Evolutionary conservation across 2,329 filamentous ascomycete genomes (phyloP).

Genomic region (Pseudogymnoascus sp.): DNA sequence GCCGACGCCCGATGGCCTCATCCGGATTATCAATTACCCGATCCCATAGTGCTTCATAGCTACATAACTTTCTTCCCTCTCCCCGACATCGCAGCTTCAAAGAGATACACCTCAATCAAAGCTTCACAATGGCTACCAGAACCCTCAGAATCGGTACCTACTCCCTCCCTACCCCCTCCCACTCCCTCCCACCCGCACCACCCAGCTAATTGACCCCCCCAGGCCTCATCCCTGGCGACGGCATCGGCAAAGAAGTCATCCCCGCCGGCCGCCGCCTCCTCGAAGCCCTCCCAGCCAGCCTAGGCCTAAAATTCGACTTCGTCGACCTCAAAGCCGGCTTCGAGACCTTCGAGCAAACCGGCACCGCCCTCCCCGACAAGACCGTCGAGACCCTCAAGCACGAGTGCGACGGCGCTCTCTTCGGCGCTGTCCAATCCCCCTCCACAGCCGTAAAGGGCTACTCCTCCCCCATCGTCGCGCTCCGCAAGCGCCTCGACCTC

Average conservation of each 20-base stretch:
- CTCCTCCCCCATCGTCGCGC: constrained; percentile 90
- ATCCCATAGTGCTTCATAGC: background rate
- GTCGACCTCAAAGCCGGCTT: constrained; percentile 88
- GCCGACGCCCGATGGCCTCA: background rate
- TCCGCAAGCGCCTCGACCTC: constrained; percentile 88
- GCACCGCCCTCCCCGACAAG: constrained; percentile 77
- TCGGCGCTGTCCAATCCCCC: constrained; percentile 91
- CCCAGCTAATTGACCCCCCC: constrained; percentile 8
- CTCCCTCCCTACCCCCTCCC: background rate
- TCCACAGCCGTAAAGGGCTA: constrained; percentile 87
- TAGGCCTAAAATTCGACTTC: constrained; percentile 90
- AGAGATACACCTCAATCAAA: background rate
- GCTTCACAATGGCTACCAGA: constrained; percentile 48
- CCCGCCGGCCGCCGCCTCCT: constrained; percentile 85
- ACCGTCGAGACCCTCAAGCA: constrained; percentile 82
- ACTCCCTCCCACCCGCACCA: background rate
- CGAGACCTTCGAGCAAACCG: constrained; percentile 85
- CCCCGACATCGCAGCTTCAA: background rate
- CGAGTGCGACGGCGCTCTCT: constrained; percentile 92
- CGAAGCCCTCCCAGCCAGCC: constrained; percentile 83
- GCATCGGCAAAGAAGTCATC: constrained; percentile 97
- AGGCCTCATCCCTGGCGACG: constrained; percentile 96
- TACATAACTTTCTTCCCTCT: background rate
- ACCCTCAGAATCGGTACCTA: constrained; percentile 58
- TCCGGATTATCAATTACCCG: background rate